Conservation (phyloP, 2,329 filamentous ascomycete genomes). For the Colletotrichum eleusines region DNA sequence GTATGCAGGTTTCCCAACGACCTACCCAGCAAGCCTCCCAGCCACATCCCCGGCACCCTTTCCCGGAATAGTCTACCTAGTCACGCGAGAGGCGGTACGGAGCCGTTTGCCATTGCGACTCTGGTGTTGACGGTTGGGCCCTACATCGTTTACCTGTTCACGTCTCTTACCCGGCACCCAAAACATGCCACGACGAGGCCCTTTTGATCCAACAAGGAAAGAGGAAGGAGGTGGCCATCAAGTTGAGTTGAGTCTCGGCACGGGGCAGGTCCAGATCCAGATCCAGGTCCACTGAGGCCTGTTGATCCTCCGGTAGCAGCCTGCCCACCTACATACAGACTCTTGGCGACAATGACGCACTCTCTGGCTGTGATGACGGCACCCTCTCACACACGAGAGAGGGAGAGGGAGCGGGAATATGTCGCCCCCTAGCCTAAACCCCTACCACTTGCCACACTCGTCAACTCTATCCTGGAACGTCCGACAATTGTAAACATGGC, state of each 20-base stretch:
- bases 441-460: background rate
- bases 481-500: slow-evolving; percentile 23
- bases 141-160: background rate
- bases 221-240: slow-evolving; percentile 28
- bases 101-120: background rate
- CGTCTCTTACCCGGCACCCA: no score
- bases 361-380: background rate
- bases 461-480: background rate
- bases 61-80: background rate
- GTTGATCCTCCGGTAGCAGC: slow-evolving; percentile 15
- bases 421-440: background rate
- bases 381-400: no score
- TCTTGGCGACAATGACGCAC: slow-evolving; percentile 6
- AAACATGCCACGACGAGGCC: background rate
- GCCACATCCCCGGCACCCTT: background rate
- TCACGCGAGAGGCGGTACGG: background rate
- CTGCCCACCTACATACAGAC: background rate
- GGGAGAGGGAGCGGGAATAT: background rate
- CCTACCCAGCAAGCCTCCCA: background rate
- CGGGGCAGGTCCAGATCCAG: background rate
- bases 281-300: no score
- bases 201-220: slow-evolving; percentile 25
- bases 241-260: slow-evolving; percentile 20
- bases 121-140: background rate
- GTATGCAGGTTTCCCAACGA: slow-evolving; percentile 8